Evolutionary conservation across 75 land plant genomes (phyloP).

Genomic region (Cupressus sempervirens): DNA sequence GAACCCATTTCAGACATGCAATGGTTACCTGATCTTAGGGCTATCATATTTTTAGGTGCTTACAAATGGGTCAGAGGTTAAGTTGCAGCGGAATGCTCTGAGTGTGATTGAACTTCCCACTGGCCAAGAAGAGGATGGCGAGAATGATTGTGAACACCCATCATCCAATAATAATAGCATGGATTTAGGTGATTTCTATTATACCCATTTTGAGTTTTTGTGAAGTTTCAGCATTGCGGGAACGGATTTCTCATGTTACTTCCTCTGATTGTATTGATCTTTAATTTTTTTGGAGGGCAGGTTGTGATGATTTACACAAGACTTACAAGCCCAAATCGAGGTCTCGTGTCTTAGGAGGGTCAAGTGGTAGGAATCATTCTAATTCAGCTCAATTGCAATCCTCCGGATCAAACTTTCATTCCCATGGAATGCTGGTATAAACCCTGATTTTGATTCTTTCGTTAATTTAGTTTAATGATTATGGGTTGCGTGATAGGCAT

Average conservation of each 20-base stretch:
- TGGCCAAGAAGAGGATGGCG: slow-evolving; percentile 36
- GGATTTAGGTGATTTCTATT: slow-evolving; percentile 18
- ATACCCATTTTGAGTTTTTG: neutral
- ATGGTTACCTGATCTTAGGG: neutral
- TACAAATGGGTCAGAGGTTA: slow-evolving; percentile 40
- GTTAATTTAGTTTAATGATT: neutral
- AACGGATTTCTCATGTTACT: neutral
- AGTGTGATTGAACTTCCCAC: slow-evolving; percentile 42
- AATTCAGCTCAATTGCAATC: slow-evolving; percentile 10
- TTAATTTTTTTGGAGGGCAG: neutral
- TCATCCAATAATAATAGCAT: slow-evolving; percentile 54
- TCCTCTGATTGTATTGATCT: neutral
- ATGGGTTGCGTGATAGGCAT: neutral
- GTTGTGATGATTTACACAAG: slow-evolving; percentile 12
- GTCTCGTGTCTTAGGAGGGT: slow-evolving; percentile 11
- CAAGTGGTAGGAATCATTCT: slow-evolving; percentile 1
- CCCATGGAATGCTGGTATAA: slow-evolving; percentile 14
- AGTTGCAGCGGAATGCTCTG: slow-evolving; percentile 43
- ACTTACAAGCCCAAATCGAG: slow-evolving; percentile 3
- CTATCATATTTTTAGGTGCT: slow-evolving; percentile 18
- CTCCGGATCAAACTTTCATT: slow-evolving; percentile 8
- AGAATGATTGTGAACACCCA: slow-evolving; percentile 19
- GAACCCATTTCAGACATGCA: neutral
- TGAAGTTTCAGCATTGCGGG: slow-evolving; percentile 4
- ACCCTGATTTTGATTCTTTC: neutral